phyloP scores from a whole-genome alignment of 371 early-diverging fungal species.

The Nematocida sp. region DNA sequence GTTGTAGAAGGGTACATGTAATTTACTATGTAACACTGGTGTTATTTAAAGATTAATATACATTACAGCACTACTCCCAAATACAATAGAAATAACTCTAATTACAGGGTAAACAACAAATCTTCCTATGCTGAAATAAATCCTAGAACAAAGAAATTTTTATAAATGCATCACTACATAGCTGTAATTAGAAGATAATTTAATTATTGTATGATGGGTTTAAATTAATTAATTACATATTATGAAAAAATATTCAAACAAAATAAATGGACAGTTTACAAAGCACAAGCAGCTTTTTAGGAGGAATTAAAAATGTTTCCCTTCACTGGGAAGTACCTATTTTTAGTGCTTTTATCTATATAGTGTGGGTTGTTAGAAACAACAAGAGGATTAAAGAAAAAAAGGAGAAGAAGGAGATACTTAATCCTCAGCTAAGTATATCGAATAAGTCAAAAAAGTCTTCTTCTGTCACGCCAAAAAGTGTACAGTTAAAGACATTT shows the following conservation, averaged over 20 bases:
- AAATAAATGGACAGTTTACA: slow-evolving; percentile 29
- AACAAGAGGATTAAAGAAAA: slow-evolving; percentile 40
- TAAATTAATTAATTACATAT: slow-evolving; percentile 1
- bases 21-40: too few relatives aligned
- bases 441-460: neutral
- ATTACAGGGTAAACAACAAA: too few relatives aligned
- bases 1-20: too few relatives aligned
- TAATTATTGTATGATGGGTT: neutral
- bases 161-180: too few relatives aligned
- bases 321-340: slow-evolving; percentile 58
- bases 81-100: too few relatives aligned
- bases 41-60: too few relatives aligned
- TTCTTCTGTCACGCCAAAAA: neutral
- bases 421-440: neutral
- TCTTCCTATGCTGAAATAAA: too few relatives aligned
- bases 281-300: neutral
- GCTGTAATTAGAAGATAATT: neutral
- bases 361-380: slow-evolving; percentile 50
- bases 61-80: too few relatives aligned
- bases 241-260: slow-evolving; percentile 23
- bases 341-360: slow-evolving; percentile 33
- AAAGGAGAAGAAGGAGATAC: slow-evolving; percentile 4
- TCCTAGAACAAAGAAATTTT: too few relatives aligned
- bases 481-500: neutral
- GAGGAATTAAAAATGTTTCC: slow-evolving; percentile 4